Evolutionary conservation across 148 eudicot genomes (phyloP).

Genomic region (Silene conica): DNA sequence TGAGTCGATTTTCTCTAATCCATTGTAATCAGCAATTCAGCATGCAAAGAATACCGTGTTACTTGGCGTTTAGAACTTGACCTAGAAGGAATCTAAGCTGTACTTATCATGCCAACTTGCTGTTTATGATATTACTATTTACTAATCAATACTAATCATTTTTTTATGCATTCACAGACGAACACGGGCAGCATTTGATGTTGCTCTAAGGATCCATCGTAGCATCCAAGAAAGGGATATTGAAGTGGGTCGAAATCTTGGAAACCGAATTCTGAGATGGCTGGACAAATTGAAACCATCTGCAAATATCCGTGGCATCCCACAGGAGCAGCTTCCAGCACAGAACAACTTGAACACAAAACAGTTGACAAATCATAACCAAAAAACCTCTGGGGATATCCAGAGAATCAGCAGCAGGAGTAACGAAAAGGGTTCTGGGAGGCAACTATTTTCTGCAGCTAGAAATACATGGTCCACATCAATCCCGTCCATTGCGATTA

Average conservation of each 20-base stretch:
- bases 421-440: conserved; percentile 38
- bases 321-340: conserved; percentile 27
- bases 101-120: neutral
- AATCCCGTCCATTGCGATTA: conserved; percentile 50
- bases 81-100: neutral
- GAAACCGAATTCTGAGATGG: conserved; percentile 75
- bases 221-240: conserved; percentile 75
- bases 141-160: no score
- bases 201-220: conserved; percentile 62
- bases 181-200: conserved; percentile 64
- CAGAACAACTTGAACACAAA: conserved; percentile 30
- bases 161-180: conserved; percentile 37
- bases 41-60: neutral
- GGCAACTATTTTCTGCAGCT: conserved; percentile 54
- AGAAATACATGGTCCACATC: conserved; percentile 47
- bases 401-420: conserved; percentile 24
- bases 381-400: conserved; percentile 32
- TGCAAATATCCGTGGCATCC: conserved; percentile 57
- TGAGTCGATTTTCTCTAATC: no score
- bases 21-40: no score
- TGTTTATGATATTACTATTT: neutral
- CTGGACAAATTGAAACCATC: conserved; percentile 76
- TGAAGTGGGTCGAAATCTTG: conserved; percentile 69
- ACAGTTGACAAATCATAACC: conserved; percentile 28
- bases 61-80: neutral